Percentiles rank a stretch among this genome's conserved stretches.
Evolutionary conservation across 2,329 filamentous ascomycete species (phyloP).

Genomic region (Claviceps pazoutovae): DNA sequence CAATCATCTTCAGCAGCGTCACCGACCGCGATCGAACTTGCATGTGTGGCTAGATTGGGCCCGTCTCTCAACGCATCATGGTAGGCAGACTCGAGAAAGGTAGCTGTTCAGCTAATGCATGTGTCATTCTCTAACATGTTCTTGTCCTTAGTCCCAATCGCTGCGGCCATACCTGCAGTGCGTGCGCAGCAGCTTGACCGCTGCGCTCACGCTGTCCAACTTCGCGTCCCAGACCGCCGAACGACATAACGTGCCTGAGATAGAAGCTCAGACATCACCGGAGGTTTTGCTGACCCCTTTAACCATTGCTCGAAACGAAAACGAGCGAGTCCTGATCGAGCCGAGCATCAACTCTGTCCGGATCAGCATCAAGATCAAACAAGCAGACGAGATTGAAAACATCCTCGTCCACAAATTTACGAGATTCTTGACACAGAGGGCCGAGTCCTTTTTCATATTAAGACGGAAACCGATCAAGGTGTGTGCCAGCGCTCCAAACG

Average conservation of each 20-base stretch:
- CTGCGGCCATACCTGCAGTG: slow-evolving; percentile 92
- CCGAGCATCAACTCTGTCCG: slow-evolving; percentile 94
- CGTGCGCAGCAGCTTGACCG: slow-evolving; percentile 86
- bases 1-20: slow-evolving; percentile 7
- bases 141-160: slow-evolving; percentile 69
- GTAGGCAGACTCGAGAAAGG: background rate
- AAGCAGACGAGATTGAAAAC: slow-evolving; percentile 96
- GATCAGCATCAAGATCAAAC: slow-evolving; percentile 97
- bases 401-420: slow-evolving; percentile 98
- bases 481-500: slow-evolving; percentile 12
- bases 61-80: background rate
- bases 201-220: slow-evolving; percentile 78
- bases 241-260: slow-evolving; percentile 94
- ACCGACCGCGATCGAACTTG: slow-evolving; percentile 3
- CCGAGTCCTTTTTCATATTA: slow-evolving; percentile 93
- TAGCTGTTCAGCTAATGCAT: too few species aligned
- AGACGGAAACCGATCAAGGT: slow-evolving; percentile 92
- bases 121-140: background rate
- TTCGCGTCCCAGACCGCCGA: slow-evolving; percentile 96
- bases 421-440: slow-evolving; percentile 86
- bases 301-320: slow-evolving; percentile 86
- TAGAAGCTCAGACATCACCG: slow-evolving; percentile 83
- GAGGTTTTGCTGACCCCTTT: slow-evolving; percentile 88
- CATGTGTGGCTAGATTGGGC: background rate
- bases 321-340: slow-evolving; percentile 91